These are phyloP conservation scores for Pelagomonas calceolata DNA, from an alignment of 108 stramenopile genomes.

Conservation along the genomic window DNA sequence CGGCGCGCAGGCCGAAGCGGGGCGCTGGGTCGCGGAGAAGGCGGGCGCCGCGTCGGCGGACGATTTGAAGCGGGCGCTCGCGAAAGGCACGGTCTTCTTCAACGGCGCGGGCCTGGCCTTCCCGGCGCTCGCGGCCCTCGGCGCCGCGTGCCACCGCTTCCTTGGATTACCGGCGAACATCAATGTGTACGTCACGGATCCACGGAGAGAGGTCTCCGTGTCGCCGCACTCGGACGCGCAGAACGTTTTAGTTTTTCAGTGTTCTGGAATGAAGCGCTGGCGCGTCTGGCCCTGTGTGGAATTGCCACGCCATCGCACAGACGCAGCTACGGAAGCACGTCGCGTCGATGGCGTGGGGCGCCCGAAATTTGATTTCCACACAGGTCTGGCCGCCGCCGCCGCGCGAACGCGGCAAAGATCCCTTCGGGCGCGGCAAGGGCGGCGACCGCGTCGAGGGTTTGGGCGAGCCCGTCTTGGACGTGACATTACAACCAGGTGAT, in stretches of 20 bases:
- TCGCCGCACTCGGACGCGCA: slow-evolving; percentile 9
- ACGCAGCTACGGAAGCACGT: no score
- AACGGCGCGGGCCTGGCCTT: slow-evolving; percentile 1
- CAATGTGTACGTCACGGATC: slow-evolving; percentile 5
- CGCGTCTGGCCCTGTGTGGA: not conserved
- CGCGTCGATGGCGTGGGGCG: no score
- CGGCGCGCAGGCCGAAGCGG: no score
- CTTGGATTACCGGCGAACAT: not conserved
- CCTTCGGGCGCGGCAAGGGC: slow-evolving; percentile 5
- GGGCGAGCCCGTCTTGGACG: not conserved
- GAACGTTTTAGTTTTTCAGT: slow-evolving; percentile 13
- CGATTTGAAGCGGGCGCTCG: no score
- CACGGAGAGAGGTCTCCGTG: not conserved
- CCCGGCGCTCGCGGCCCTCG: not conserved
- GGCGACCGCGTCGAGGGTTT: slow-evolving; percentile 1
- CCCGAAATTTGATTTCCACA: no score
- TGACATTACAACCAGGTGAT: not conserved
- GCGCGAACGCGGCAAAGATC: not conserved
- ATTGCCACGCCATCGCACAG: no score
- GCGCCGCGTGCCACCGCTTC: no score
- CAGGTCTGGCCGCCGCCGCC: not conserved
- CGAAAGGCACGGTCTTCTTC: not conserved
- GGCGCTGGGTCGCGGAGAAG: no score
- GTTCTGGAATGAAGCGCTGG: slow-evolving; percentile 6
- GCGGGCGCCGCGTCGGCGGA: no score